A percentile compares a stretch with the other conserved stretches of the same genome.
These are phyloP conservation scores for Zymoseptoria pseudotritici DNA, from an alignment of 2,329 filamentous ascomycete genomes.

Conservation along the genomic window DNA sequence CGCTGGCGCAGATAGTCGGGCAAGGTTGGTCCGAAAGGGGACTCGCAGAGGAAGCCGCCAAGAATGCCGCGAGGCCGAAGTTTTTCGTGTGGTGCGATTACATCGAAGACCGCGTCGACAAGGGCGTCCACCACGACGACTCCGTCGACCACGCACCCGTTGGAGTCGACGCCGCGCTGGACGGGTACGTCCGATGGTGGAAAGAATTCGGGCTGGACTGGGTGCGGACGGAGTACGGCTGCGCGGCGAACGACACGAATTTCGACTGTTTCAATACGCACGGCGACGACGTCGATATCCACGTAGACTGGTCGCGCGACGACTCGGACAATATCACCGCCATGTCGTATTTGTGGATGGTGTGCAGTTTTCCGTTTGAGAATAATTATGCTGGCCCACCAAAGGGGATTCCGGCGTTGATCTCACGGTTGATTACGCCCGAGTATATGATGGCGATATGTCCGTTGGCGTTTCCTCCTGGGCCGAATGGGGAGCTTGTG, in stretches of 20 bases:
- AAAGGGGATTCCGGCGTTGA: constrained; percentile 35
- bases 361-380: constrained; percentile 55
- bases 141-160: constrained; percentile 40
- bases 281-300: constrained; percentile 43
- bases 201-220: constrained; percentile 39
- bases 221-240: constrained; percentile 43
- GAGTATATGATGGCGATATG: constrained; percentile 53
- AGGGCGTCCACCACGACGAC: constrained; percentile 22
- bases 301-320: constrained; percentile 36
- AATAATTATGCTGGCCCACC: constrained; percentile 52
- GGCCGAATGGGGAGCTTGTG: constrained; percentile 42
- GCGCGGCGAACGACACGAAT: constrained; percentile 38
- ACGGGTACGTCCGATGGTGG: constrained; percentile 50
- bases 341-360: constrained; percentile 53
- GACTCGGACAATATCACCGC: constrained; percentile 38
- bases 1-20: constrained; percentile 41
- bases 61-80: constrained; percentile 22
- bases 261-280: constrained; percentile 48
- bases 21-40: constrained; percentile 49
- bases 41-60: constrained; percentile 40
- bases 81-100: constrained; percentile 40
- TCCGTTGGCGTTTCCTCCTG: constrained; percentile 46
- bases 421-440: constrained; percentile 44
- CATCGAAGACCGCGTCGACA: constrained; percentile 24
- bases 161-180: constrained; percentile 46